phyloP scores from a whole-genome alignment of 1,284 basidiomycete genomes.

The Irpex sp. region DNA sequence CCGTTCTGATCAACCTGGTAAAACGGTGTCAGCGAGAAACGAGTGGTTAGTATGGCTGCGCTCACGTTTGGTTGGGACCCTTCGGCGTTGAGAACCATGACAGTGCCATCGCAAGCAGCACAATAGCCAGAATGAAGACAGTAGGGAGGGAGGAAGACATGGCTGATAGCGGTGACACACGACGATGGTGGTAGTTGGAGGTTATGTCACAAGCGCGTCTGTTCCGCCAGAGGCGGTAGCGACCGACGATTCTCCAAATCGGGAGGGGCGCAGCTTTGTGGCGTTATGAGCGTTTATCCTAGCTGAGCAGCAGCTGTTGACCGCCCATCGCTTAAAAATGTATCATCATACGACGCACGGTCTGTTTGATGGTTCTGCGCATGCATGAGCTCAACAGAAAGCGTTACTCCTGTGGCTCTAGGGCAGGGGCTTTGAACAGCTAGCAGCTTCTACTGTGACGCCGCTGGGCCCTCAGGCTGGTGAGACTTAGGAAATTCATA shows the following conservation, averaged over 20 bases:
- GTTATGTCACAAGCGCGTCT: background rate
- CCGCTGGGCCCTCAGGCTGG: no score
- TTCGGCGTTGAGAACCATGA: slow-evolving; percentile 76
- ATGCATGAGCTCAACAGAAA: no score
- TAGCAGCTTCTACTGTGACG: no score
- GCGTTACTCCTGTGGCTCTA: no score
- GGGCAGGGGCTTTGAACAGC: no score
- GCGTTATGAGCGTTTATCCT: background rate
- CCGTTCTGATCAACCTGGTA: slow-evolving; percentile 76
- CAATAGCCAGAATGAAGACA: slow-evolving; percentile 44
- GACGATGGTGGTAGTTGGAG: background rate
- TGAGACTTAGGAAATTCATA: no score
- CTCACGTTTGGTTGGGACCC: slow-evolving; percentile 86
- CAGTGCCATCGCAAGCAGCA: slow-evolving; percentile 59
- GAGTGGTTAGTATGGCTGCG: slow-evolving; percentile 18
- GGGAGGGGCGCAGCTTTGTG: background rate
- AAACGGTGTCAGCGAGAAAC: background rate
- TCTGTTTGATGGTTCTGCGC: no score
- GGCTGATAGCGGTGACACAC: slow-evolving; percentile 11
- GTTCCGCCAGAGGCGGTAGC: background rate
- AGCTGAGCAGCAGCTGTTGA: no score
- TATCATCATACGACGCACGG: no score
- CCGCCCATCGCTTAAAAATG: no score
- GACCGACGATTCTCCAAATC: background rate
- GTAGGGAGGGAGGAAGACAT: slow-evolving; percentile 38